Evolutionary conservation across 176 grass and related monocot species (phyloP).

Genomic region (Elaeis guineensis): DNA sequence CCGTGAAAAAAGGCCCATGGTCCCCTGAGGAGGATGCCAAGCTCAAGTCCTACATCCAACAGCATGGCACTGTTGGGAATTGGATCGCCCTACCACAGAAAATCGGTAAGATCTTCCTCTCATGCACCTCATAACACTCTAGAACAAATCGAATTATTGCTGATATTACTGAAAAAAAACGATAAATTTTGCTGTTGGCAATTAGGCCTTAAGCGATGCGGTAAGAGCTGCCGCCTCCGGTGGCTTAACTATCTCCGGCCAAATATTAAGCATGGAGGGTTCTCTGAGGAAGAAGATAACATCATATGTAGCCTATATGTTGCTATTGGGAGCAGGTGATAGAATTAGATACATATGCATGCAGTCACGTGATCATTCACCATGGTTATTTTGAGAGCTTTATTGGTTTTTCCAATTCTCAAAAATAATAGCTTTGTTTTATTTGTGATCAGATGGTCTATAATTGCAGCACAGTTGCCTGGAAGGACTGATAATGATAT

Average conservation of each 20-base stretch:
- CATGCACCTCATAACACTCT: not conserved
- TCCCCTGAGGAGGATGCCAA: conserved; percentile 47
- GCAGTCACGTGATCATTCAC: too few species aligned
- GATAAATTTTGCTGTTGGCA: not conserved
- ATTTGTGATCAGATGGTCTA: conserved; percentile 13
- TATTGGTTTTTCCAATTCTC: too few species aligned
- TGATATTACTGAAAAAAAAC: not conserved
- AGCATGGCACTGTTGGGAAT: conserved; percentile 36
- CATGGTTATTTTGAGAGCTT: too few species aligned
- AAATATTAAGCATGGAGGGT: conserved; percentile 41
- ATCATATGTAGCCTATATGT: conserved; percentile 43
- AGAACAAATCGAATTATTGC: too few species aligned
- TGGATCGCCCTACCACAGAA: conserved; percentile 55
- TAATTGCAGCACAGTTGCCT: conserved; percentile 32
- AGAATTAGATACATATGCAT: too few species aligned
- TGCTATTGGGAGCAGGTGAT: conserved; percentile 41
- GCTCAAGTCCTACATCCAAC: conserved; percentile 43
- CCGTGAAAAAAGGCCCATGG: conserved; percentile 59
- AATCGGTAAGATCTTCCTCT: conserved; percentile 20
- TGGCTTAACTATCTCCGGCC: conserved; percentile 70
- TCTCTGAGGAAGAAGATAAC: conserved; percentile 47
- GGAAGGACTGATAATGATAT: conserved; percentile 30
- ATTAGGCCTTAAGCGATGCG: conserved; percentile 34
- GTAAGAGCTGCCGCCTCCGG: conserved; percentile 39
- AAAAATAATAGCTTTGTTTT: too few species aligned